Evolutionary conservation across 1,139 yeast species (phyloP).

Genomic region (Geotrichum restrictum): DNA sequence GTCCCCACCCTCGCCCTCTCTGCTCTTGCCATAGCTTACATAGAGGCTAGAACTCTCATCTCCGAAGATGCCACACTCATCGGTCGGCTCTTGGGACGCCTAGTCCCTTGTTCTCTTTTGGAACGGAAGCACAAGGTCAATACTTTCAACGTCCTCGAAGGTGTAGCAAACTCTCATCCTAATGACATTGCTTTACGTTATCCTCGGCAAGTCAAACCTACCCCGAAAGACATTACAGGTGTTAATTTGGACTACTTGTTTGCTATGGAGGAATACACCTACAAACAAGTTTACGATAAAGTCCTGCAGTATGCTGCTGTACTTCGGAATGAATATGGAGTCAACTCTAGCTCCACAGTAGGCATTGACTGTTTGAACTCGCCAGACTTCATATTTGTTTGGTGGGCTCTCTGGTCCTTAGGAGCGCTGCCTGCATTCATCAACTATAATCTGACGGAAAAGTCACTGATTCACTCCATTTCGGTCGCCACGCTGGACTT

Average conservation of each 20-base stretch:
- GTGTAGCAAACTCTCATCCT: constrained; percentile 49
- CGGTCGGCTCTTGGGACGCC: constrained; percentile 29
- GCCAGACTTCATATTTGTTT: constrained; percentile 71
- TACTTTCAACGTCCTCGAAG: constrained; percentile 64
- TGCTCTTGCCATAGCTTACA: constrained; percentile 33
- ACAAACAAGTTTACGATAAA: constrained; percentile 60
- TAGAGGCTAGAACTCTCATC: constrained; percentile 35
- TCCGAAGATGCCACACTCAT: constrained; percentile 34
- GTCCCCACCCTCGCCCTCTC: constrained; percentile 24
- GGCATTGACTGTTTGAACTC: constrained; percentile 78
- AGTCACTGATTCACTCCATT: constrained; percentile 76
- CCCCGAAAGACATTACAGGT: constrained; percentile 19
- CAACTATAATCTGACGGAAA: constrained; percentile 73
- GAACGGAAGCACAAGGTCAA: constrained; percentile 41
- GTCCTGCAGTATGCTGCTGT: constrained; percentile 64
- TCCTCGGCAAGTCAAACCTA: constrained; percentile 49
- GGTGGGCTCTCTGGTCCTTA: constrained; percentile 87
- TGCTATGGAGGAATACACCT: constrained; percentile 60
- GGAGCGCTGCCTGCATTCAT: constrained; percentile 88
- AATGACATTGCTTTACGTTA: constrained; percentile 55
- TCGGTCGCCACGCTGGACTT: constrained; percentile 61
- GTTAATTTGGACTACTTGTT: constrained; percentile 49
- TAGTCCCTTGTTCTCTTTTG: constrained; percentile 20
- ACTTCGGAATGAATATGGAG: constrained; percentile 59
- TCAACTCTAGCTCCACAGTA: constrained; percentile 64